Conservation (phyloP, 495 filamentous ascomycete species). For the Haplographium delicatum region DNA sequence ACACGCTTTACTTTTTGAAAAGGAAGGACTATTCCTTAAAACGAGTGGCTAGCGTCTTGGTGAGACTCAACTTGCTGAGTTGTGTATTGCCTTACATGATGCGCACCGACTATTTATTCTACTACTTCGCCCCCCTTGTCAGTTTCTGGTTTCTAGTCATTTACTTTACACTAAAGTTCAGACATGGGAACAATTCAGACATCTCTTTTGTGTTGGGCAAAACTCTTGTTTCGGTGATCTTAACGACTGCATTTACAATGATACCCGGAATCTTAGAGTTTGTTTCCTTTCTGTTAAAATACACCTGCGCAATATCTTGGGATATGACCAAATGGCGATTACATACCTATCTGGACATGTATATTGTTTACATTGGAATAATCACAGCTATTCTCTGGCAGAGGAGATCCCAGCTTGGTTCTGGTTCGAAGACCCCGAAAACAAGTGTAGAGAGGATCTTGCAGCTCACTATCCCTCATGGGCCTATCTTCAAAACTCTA, state of each 20-base stretch:
- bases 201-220: conserved; percentile 42
- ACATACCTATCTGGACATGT: conserved; percentile 42
- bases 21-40: conserved; percentile 50
- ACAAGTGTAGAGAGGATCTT: conserved; percentile 5
- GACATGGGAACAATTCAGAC: conserved; percentile 35
- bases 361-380: conserved; percentile 49
- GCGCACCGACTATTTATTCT: conserved; percentile 50
- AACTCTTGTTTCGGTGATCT: conserved; percentile 38
- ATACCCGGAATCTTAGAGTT: conserved; percentile 41
- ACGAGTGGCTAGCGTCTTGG: conserved; percentile 42
- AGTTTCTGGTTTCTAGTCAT: conserved; percentile 58
- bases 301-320: conserved; percentile 38
- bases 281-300: conserved; percentile 30
- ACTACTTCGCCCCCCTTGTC: conserved; percentile 55
- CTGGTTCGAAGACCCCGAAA: conserved; percentile 16
- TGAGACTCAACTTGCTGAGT: conserved; percentile 52
- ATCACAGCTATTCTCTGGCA: conserved; percentile 36
- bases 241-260: conserved; percentile 37
- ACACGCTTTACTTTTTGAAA: conserved; percentile 49
- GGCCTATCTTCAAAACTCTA: conserved; percentile 8
- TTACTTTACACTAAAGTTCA: conserved; percentile 42
- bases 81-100: conserved; percentile 51
- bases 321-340: conserved; percentile 40
- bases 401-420: conserved; percentile 16
- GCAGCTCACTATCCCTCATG: conserved; percentile 13